These are phyloP conservation scores for Podosphaera aphanis DNA, from an alignment of 2,329 filamentous ascomycete species.

Conservation along the genomic window DNA sequence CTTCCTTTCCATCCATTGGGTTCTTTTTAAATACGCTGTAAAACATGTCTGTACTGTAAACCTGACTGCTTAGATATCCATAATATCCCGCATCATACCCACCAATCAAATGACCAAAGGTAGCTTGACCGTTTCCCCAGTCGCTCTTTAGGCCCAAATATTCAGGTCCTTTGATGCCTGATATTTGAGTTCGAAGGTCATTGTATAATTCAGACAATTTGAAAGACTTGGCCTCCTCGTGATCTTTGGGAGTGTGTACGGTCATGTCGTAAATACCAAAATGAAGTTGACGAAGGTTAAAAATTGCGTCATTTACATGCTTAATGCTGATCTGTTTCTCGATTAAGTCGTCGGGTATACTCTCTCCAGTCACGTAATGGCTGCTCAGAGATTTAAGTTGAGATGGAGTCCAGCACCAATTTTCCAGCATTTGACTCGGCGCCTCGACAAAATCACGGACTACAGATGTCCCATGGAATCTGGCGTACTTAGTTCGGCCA, in stretches of 20 bases:
- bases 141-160: constrained; percentile 25
- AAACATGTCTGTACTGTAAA: constrained; percentile 76
- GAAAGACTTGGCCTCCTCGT: constrained; percentile 41
- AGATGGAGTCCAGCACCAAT: constrained; percentile 49
- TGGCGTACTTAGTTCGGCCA: constrained; percentile 36
- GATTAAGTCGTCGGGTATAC: constrained; percentile 53
- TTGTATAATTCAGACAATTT: constrained; percentile 49
- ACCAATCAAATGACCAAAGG: constrained; percentile 61
- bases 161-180: constrained; percentile 52
- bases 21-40: constrained; percentile 53
- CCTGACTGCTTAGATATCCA: constrained; percentile 48
- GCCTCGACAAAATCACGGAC: constrained; percentile 50
- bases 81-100: constrained; percentile 77
- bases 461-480: constrained; percentile 44
- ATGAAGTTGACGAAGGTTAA: constrained; percentile 56
- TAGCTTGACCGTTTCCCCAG: constrained; percentile 60
- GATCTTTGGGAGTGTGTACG: constrained; percentile 46
- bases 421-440: constrained; percentile 50
- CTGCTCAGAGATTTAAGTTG: constrained; percentile 43
- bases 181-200: constrained; percentile 44
- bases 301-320: constrained; percentile 58
- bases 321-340: constrained; percentile 53
- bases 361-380: constrained; percentile 47
- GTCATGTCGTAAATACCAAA: constrained; percentile 73
- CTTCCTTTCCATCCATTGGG: constrained; percentile 54